Evolutionary conservation across 352 stramenopile genomes (phyloP), one percentile per base, ranked within the genome.

Genomic region (Phytopythium cucurbitacearum): DNA sequence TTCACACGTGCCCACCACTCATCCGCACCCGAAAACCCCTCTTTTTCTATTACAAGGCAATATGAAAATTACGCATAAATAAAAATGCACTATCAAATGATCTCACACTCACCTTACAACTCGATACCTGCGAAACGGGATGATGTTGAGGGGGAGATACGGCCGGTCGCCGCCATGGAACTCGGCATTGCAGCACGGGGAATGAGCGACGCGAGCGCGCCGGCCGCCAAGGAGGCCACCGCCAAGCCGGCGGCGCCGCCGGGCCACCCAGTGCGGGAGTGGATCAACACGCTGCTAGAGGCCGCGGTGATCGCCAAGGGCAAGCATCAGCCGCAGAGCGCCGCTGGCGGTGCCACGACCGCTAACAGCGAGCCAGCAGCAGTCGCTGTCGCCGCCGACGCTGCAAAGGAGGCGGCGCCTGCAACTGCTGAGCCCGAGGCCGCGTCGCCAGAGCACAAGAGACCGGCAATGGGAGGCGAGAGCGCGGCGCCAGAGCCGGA

Each of bases 241-340:
- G 16, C 34, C 28, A 21, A n/a, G 38, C 5, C 33, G 69, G 40
- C 51, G 53, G 52, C 49, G 52, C 36, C 34, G 9, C 41, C 71
- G 42, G 67, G 54, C 1, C 57, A 71, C 15, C 78, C 78, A 21
- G 72, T 86, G 32, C 69, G 72, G 12, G 80, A 89, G 64, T 91
- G 78, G 80, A 91, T 89, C 43, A 76, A 91, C 37, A 89, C 78
- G 51, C 67, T 91, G 32, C 74, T 91, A 11, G 79, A 87, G 65
- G 80, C 80, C 10, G 80, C 78, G 3, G 80, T 80, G 11, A 88
- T 91, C 51, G 80, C 80, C 32, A 87, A 86, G 52, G 72, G 73
- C 47, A 85, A 87, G 53, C 60, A 66, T 38, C 62, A 66, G 46
- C 12, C 39, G 40, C 33, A 42, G 32, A 12, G 44, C 39, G 32